phyloP scores from a whole-genome alignment of 2,329 filamentous ascomycete genomes.

The Lasiodiplodia hormozganensis region DNA sequence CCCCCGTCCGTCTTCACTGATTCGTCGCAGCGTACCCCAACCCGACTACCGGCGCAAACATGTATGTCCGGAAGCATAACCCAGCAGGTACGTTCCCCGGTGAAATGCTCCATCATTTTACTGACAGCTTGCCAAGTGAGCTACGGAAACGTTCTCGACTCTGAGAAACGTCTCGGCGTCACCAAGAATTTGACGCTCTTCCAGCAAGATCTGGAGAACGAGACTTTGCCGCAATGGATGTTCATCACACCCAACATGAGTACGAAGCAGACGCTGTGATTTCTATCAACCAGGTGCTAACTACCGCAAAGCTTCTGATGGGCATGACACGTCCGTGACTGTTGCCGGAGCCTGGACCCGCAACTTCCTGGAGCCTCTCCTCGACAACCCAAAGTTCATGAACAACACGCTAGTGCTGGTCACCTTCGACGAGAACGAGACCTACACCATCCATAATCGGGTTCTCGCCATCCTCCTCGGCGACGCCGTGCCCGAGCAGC shows the following conservation, averaged over 20 bases:
- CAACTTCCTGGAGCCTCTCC: constrained; percentile 72
- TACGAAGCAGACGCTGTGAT: not conserved
- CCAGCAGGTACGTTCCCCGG: constrained; percentile 39
- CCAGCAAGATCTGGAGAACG: constrained; percentile 67
- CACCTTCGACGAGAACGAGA: constrained; percentile 80
- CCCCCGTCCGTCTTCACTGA: not conserved
- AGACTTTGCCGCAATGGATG: constrained; percentile 73
- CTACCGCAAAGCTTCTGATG: constrained; percentile 74
- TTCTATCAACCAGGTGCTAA: constrained; percentile 43
- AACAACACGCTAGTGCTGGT: constrained; percentile 76
- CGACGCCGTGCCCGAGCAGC: constrained; percentile 70
- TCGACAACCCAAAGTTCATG: constrained; percentile 74
- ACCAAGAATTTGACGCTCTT: constrained; percentile 81
- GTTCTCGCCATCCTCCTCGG: constrained; percentile 76
- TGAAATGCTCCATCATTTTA: constrained; percentile 27
- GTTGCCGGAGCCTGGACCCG: constrained; percentile 73
- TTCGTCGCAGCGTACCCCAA: constrained; percentile 66
- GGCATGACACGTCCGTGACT: constrained; percentile 75
- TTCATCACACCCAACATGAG: constrained; percentile 71
- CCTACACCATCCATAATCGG: constrained; percentile 70
- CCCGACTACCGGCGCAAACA: constrained; percentile 69
- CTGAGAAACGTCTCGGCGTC: constrained; percentile 65
- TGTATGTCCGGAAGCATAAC: constrained; percentile 87
- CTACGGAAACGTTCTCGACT: constrained; percentile 69
- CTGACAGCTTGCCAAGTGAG: constrained; percentile 56